Conservation (phyloP, 1,139 yeast genomes). For the Suhomyces bribrorum region DNA sequence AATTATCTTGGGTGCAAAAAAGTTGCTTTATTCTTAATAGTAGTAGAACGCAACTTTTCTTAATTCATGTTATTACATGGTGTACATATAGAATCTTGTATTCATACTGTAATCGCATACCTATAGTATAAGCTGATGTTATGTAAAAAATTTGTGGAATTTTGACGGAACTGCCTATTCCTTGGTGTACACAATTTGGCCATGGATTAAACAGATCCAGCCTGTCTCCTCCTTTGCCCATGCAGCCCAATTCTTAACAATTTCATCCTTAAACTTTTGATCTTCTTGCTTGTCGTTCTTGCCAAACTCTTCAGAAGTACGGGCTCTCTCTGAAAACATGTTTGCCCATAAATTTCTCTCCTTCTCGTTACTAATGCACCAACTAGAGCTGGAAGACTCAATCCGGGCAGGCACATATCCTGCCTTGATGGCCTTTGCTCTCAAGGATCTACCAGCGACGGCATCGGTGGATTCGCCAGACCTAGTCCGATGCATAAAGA, state of each 20-base stretch:
- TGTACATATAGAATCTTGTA: too few species aligned
- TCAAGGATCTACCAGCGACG: slow-evolving; percentile 20
- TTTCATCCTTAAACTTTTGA: slow-evolving; percentile 6
- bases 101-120: too few species aligned
- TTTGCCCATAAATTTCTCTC: slow-evolving; percentile 7
- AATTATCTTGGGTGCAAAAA: too few species aligned
- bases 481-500: slow-evolving; percentile 11
- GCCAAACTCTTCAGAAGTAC: slow-evolving; percentile 14
- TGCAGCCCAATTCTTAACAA: slow-evolving; percentile 16
- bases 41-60: too few species aligned
- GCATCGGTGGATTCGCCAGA: slow-evolving; percentile 17
- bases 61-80: too few species aligned
- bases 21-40: too few species aligned
- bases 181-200: slow-evolving; percentile 21
- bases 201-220: slow-evolving; percentile 16
- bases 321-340: slow-evolving; percentile 16
- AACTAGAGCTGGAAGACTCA: slow-evolving; percentile 16
- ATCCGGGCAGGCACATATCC: slow-evolving; percentile 19
- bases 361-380: slow-evolving; percentile 17
- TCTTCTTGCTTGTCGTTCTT: slow-evolving; percentile 14
- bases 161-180: too few species aligned
- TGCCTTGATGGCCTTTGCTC: slow-evolving; percentile 21
- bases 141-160: too few species aligned
- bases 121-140: too few species aligned
- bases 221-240: slow-evolving; percentile 19